phyloP scores from a whole-genome alignment of 1,139 yeast genomes.

The Geotrichum phurueaensis region DNA sequence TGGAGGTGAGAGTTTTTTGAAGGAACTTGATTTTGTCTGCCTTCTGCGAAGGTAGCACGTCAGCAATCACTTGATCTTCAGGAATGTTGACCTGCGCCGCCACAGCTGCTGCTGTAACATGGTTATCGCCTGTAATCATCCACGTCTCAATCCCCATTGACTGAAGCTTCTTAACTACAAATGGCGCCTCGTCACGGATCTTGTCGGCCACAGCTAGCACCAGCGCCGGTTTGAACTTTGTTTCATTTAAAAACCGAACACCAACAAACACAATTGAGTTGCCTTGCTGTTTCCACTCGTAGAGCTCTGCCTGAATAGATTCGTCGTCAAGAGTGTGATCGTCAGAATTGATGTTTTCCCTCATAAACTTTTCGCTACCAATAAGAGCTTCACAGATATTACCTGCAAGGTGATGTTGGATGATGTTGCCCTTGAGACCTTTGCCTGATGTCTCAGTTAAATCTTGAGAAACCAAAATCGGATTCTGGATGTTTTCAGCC shows the following conservation, averaged over 20 bases:
- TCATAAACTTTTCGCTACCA: constrained; percentile 58
- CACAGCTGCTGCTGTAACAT: constrained; percentile 59
- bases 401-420: constrained; percentile 18
- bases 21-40: constrained; percentile 53
- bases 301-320: constrained; percentile 34
- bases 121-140: constrained; percentile 71
- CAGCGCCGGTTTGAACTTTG: constrained; percentile 40
- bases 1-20: constrained; percentile 31
- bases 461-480: constrained; percentile 41
- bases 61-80: constrained; percentile 54
- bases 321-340: constrained; percentile 29
- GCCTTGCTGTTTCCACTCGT: constrained; percentile 56
- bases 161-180: constrained; percentile 46
- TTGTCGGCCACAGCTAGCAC: constrained; percentile 60
- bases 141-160: constrained; percentile 51
- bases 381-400: constrained; percentile 40
- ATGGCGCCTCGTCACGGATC: constrained; percentile 54
- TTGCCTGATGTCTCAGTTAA: constrained; percentile 52
- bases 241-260: constrained; percentile 35
- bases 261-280: constrained; percentile 61
- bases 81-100: constrained; percentile 59
- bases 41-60: constrained; percentile 68
- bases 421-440: constrained; percentile 47
- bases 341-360: constrained; percentile 38
- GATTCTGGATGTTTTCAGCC: constrained; percentile 20